Conservation (phyloP, 768 basidiomycete genomes). For the Rhodotorula toruloides region DNA sequence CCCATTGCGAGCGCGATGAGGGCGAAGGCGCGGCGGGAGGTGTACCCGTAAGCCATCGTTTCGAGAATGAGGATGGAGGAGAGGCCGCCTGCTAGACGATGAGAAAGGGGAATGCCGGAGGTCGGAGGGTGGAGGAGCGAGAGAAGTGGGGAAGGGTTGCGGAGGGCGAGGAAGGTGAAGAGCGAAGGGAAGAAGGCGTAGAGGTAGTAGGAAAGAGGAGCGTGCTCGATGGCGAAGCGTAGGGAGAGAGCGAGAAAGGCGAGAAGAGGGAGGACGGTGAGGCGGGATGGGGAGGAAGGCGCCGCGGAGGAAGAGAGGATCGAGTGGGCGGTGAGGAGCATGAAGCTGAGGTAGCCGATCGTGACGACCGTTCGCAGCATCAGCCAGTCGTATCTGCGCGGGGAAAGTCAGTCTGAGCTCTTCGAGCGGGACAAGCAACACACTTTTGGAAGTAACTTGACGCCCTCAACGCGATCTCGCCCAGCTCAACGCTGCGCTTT, state of each 20-base stretch:
- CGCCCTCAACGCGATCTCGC: constrained; percentile 57
- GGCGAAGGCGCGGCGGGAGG: constrained; percentile 64
- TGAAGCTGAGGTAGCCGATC: constrained; percentile 72
- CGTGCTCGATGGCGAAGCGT: constrained; percentile 59
- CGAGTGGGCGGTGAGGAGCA: constrained; percentile 46
- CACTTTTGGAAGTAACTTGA: constrained; percentile 72
- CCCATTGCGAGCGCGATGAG: constrained; percentile 62
- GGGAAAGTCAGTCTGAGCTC: background rate
- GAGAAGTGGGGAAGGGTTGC: constrained; percentile 1
- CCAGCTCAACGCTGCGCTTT: constrained; percentile 54
- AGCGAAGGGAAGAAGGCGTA: constrained; percentile 70
- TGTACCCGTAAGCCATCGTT: constrained; percentile 54
- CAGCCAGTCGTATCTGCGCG: constrained; percentile 61
- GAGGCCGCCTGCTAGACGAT: too few relatives aligned
- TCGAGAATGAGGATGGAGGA: background rate
- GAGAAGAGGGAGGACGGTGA: constrained; percentile 44
- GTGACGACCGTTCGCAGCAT: constrained; percentile 66
- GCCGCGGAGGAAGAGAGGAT: constrained; percentile 2
- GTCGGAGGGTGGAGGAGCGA: constrained; percentile 6
- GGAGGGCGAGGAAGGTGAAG: constrained; percentile 59
- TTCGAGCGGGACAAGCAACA: constrained; percentile 13
- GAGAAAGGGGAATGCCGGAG: too few relatives aligned
- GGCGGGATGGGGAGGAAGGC: background rate
- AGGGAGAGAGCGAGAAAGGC: constrained; percentile 50
- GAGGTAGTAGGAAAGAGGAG: constrained; percentile 67